These are phyloP conservation scores for Ogataea trehaloabstinens DNA, from an alignment of 805 yeast genomes.

Conservation along the genomic window DNA sequence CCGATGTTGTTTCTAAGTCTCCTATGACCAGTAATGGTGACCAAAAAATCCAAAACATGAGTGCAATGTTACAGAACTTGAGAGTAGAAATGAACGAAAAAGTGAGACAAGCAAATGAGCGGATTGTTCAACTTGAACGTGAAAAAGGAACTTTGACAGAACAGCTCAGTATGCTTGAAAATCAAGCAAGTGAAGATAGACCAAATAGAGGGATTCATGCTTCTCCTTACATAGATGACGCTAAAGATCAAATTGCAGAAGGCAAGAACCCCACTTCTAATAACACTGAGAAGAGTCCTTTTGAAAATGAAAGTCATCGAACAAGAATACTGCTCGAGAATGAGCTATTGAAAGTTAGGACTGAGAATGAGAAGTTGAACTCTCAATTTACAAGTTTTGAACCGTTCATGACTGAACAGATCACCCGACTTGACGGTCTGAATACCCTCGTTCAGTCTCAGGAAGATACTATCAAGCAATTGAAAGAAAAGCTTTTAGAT, in stretches of 20 bases:
- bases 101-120: conserved; percentile 56
- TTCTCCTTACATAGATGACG: conserved; percentile 2
- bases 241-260: conserved; percentile 1
- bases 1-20: not conserved
- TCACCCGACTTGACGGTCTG: conserved; percentile 49
- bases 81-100: conserved; percentile 46
- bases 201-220: conserved; percentile 4
- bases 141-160: conserved; percentile 21
- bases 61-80: conserved; percentile 30
- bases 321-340: conserved; percentile 20
- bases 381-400: conserved; percentile 46
- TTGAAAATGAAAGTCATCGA: conserved; percentile 14
- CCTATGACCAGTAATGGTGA: conserved; percentile 11
- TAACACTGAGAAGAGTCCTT: not conserved
- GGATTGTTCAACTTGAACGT: conserved; percentile 47
- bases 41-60: conserved; percentile 22
- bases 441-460: conserved; percentile 56
- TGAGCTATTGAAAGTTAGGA: conserved; percentile 40
- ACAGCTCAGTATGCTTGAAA: not conserved
- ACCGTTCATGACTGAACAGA: conserved; percentile 50
- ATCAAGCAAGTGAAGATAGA: not conserved
- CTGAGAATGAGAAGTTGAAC: conserved; percentile 43
- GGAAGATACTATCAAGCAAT: conserved; percentile 41
- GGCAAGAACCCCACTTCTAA: not conserved
- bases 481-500: conserved; percentile 40